Percentiles rank a stretch among this genome's conserved stretches.
Evolutionary conservation across 2,329 filamentous ascomycete species (phyloP).

Genomic region (Stagonosporopsis rhizophila): DNA sequence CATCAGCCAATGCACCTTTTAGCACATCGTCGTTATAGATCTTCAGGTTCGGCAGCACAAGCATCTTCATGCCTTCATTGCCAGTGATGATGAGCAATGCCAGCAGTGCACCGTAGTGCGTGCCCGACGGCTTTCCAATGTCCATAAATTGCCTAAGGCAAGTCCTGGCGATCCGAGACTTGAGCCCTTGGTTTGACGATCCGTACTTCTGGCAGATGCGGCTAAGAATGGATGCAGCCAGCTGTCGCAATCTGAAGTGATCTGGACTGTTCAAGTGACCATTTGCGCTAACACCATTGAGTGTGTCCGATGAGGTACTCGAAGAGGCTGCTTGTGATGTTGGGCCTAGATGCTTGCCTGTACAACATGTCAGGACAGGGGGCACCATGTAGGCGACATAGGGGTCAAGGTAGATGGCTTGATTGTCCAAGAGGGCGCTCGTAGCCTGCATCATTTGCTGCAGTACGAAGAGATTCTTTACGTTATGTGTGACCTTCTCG

Average conservation of each 20-base stretch:
- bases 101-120: conserved; percentile 87
- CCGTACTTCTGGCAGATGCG: conserved; percentile 83
- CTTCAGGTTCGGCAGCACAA: conserved; percentile 71
- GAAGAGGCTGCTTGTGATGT: conserved; percentile 59
- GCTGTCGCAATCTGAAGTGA: conserved; percentile 82
- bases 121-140: conserved; percentile 78
- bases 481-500: conserved; percentile 92
- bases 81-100: conserved; percentile 82
- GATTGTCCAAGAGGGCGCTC: conserved; percentile 82
- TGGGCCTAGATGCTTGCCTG: conserved; percentile 79
- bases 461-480: conserved; percentile 88
- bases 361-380: conserved; percentile 87
- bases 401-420: conserved; percentile 75
- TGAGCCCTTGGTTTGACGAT: conserved; percentile 79
- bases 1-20: conserved; percentile 58
- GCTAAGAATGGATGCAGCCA: conserved; percentile 81
- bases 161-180: conserved; percentile 87
- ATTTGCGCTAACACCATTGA: conserved; percentile 43
- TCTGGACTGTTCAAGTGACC: conserved; percentile 47
- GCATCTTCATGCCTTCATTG: conserved; percentile 65
- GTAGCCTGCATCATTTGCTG: conserved; percentile 92
- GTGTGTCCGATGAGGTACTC: conserved; percentile 56
- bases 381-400: conserved; percentile 77
- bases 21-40: conserved; percentile 67
- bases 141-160: conserved; percentile 93